A percentile compares a stretch with the other conserved stretches of the same genome.
Evolutionary conservation across 2,329 filamentous ascomycete species (phyloP).

Genomic region (Colletotrichum camelliae): DNA sequence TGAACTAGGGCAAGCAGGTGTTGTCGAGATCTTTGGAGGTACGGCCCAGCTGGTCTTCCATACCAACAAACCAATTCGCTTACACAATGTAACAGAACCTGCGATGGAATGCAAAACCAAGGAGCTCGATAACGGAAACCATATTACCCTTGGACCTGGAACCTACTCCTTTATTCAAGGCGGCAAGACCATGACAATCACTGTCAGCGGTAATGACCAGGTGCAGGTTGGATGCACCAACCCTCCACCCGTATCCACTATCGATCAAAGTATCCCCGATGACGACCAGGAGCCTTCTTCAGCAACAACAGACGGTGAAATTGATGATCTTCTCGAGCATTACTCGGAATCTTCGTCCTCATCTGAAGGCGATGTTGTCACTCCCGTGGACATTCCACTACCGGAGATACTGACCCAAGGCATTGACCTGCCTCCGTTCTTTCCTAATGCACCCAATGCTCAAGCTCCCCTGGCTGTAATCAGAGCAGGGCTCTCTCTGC

Average conservation of each 20-base stretch:
- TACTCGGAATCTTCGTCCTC: neutral
- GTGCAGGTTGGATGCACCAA: neutral
- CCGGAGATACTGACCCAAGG: neutral
- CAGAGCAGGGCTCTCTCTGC: slow-evolving; percentile 15
- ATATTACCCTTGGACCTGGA: neutral
- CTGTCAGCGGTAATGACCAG: neutral
- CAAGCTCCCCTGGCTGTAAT: slow-evolving; percentile 7
- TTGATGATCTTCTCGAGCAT: neutral
- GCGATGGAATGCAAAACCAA: neutral
- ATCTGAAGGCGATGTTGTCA: neutral
- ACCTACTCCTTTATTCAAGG: neutral
- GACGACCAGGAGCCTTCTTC: neutral
- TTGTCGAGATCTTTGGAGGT: neutral
- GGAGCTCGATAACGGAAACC: neutral
- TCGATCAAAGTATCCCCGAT: neutral
- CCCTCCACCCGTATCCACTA: neutral
- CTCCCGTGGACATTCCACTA: neutral
- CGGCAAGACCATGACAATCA: neutral
- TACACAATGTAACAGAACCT: neutral
- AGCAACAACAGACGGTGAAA: neutral
- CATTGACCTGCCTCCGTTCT: slow-evolving; percentile 1
- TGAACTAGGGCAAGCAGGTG: neutral
- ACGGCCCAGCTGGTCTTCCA: neutral
- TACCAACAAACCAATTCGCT: neutral
- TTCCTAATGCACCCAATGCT: neutral